Conservation (phyloP, 805 yeast genomes). For the Saturnispora ahearnii region DNA sequence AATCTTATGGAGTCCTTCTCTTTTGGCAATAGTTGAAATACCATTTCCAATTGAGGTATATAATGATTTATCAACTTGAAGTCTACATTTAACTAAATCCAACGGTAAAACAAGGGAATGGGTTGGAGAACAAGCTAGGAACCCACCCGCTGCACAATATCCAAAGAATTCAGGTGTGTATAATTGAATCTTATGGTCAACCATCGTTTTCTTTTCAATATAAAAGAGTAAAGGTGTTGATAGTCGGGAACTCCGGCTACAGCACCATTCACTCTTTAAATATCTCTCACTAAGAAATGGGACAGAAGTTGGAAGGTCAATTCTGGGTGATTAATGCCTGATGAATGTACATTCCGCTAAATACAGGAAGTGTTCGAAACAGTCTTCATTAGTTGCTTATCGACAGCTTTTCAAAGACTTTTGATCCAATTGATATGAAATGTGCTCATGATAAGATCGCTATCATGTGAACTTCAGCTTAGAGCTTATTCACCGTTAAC, state of each 20-base stretch:
- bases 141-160: constrained; percentile 72
- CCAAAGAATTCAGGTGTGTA: constrained; percentile 56
- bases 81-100: constrained; percentile 87
- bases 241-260: background rate
- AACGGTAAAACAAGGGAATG: constrained; percentile 90
- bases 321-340: no score
- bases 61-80: constrained; percentile 71
- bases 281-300: background rate
- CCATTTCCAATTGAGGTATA: constrained; percentile 76
- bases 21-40: constrained; percentile 63
- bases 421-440: no score
- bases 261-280: background rate
- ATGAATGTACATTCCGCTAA: background rate
- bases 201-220: background rate
- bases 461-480: background rate
- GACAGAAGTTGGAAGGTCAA: background rate
- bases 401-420: no score
- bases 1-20: constrained; percentile 67
- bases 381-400: no score
- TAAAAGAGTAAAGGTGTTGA: background rate
- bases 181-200: constrained; percentile 35
- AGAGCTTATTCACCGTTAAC: no score
- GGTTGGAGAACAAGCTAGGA: constrained; percentile 92
- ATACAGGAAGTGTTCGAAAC: no score
- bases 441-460: background rate